Percentiles rank a stretch among this genome's conserved stretches.
phyloP scores from a whole-genome alignment of 768 basidiomycete species.

The Serendipita sp. region DNA sequence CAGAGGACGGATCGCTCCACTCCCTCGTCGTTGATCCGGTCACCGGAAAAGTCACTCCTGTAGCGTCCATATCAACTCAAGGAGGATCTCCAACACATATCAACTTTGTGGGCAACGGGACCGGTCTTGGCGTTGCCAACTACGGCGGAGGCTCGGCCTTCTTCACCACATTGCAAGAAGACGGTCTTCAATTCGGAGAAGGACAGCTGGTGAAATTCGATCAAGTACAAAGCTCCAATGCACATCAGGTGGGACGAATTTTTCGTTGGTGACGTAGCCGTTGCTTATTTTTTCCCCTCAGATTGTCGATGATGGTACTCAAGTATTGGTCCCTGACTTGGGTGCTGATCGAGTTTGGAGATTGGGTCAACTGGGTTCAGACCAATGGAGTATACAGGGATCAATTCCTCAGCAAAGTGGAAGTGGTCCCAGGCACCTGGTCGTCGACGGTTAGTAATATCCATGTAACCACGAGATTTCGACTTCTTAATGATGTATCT shows the following conservation, averaged over 20 bases:
- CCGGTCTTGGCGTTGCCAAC: not conserved
- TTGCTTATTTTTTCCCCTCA: not conserved
- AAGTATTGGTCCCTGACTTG: conserved; percentile 59
- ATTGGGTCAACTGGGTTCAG: conserved; percentile 28
- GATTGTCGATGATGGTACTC: conserved; percentile 19
- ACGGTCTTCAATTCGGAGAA: not conserved
- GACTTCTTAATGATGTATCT: not conserved
- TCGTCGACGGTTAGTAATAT: conserved; percentile 35
- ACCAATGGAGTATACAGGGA: conserved; percentile 35
- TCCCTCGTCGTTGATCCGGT: not conserved
- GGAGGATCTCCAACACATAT: conserved; percentile 1
- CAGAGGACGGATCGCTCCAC: not conserved
- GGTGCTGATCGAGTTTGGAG: conserved; percentile 58
- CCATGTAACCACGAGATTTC: not conserved
- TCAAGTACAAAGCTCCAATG: not conserved
- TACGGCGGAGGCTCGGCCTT: conserved; percentile 2
- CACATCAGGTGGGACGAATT: not conserved
- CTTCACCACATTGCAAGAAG: not conserved
- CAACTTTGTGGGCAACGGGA: not conserved
- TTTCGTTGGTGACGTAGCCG: not conserved
- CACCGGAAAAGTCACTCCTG: not conserved
- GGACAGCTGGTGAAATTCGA: not conserved
- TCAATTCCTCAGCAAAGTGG: conserved; percentile 35
- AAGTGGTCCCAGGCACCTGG: conserved; percentile 57
- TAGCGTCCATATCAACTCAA: not conserved